Conservation (phyloP, 2,329 filamentous ascomycete species). For the Pestalotiopsis sp. region DNA sequence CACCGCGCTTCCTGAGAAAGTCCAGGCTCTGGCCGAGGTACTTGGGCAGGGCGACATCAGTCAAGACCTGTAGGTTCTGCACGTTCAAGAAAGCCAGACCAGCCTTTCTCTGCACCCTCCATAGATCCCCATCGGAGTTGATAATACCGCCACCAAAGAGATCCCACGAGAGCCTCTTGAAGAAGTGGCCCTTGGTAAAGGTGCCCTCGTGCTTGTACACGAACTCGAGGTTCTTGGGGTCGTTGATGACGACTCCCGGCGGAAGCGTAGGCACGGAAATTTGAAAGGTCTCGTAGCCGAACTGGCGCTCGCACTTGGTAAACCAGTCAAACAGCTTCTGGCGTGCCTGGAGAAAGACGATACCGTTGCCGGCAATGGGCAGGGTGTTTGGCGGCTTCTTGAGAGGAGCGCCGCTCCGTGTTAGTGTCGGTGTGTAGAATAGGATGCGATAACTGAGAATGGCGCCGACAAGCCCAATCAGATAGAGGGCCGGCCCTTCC, state of each 20-base stretch:
- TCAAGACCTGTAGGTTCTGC: slow-evolving; percentile 58
- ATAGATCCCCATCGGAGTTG: slow-evolving; percentile 66
- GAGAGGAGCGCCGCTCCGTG: slow-evolving; percentile 33
- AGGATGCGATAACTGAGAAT: slow-evolving; percentile 26
- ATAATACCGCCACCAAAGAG: slow-evolving; percentile 69
- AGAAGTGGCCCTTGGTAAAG: slow-evolving; percentile 65
- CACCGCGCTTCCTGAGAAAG: slow-evolving; percentile 35
- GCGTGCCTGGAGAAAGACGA: slow-evolving; percentile 61
- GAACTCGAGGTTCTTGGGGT: slow-evolving; percentile 63
- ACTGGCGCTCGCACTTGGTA: slow-evolving; percentile 55
- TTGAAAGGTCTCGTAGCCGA: slow-evolving; percentile 63
- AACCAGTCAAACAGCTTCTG: slow-evolving; percentile 67
- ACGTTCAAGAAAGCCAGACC: slow-evolving; percentile 61
- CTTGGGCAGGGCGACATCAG: slow-evolving; percentile 57
- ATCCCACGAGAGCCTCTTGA: slow-evolving; percentile 62
- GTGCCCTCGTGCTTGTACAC: slow-evolving; percentile 63
- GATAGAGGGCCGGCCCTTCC: slow-evolving; percentile 20
- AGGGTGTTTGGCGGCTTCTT: slow-evolving; percentile 52
- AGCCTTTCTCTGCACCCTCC: slow-evolving; percentile 65
- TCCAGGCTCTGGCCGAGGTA: slow-evolving; percentile 49
- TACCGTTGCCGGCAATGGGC: slow-evolving; percentile 62
- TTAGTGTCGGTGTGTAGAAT: slow-evolving; percentile 24
- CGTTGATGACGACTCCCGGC: slow-evolving; percentile 64
- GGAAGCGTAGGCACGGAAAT: slow-evolving; percentile 65
- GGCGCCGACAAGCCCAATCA: slow-evolving; percentile 20